Evolutionary conservation across 164 flowering plant genomes (phyloP).

Genomic region (Vitis amurensis): DNA sequence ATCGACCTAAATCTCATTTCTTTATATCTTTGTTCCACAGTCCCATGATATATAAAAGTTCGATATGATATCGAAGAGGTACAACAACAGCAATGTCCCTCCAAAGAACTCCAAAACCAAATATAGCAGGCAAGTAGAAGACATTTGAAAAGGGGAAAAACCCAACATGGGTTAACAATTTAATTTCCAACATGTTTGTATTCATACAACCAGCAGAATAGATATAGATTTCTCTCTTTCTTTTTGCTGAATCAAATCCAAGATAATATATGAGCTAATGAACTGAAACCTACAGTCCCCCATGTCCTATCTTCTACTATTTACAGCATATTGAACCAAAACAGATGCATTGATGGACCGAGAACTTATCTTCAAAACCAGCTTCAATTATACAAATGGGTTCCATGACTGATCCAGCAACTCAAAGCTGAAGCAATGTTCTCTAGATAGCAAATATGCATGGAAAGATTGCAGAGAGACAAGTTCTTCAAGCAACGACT

Average conservation of each 20-base stretch:
- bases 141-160: not conserved
- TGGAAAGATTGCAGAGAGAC: not conserved
- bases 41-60: too few species aligned
- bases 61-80: too few species aligned
- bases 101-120: too few species aligned
- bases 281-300: too few species aligned
- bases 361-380: not conserved
- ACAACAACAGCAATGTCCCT: too few species aligned
- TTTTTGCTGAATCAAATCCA: not conserved
- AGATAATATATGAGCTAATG: not conserved
- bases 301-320: constrained; percentile 4
- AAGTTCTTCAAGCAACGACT: not conserved
- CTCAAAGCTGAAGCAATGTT: too few species aligned
- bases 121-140: too few species aligned
- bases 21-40: too few species aligned
- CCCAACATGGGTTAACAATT: constrained; percentile 3
- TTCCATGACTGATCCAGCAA: not conserved
- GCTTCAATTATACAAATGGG: not conserved
- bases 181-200: not conserved
- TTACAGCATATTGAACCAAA: constrained; percentile 1
- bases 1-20: too few species aligned
- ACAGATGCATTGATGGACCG: not conserved
- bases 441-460: not conserved
- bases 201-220: not conserved
- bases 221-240: not conserved